Conservation (phyloP, 352 stramenopile species). For the Hyaloperonospora arabidopsidis region DNA sequence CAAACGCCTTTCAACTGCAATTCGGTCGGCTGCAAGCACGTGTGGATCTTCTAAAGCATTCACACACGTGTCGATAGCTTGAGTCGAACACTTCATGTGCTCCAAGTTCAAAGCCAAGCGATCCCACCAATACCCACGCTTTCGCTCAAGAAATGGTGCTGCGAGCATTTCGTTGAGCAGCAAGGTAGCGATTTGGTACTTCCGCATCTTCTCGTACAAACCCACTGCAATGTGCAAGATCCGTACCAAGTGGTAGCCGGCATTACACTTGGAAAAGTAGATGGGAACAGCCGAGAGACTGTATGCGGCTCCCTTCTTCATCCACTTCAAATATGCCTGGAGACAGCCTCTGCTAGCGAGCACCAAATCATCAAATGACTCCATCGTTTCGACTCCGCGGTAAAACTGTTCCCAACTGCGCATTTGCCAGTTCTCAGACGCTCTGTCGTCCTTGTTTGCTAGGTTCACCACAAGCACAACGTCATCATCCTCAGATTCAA, state of each 20-base stretch:
- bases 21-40: conserved; percentile 48
- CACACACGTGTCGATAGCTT: conserved; percentile 39
- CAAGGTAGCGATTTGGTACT: conserved; percentile 59
- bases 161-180: conserved; percentile 62
- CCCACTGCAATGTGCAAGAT: conserved; percentile 44
- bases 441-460: not conserved
- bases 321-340: conserved; percentile 37
- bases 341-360: conserved; percentile 44
- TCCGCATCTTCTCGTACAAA: conserved; percentile 70
- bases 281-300: conserved; percentile 8
- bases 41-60: conserved; percentile 50
- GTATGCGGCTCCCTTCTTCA: conserved; percentile 21
- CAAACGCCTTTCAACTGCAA: conserved; percentile 43
- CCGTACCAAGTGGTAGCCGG: conserved; percentile 59
- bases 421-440: conserved; percentile 34
- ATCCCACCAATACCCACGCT: conserved; percentile 70
- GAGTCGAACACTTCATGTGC: conserved; percentile 51
- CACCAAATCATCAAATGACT: conserved; percentile 56
- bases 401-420: conserved; percentile 51
- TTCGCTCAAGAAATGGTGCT: conserved; percentile 44
- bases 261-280: conserved; percentile 65
- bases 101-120: conserved; percentile 67
- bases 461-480: conserved; percentile 1
- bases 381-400: conserved; percentile 28
- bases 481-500: conserved; percentile 11